phyloP scores from a whole-genome alignment of 208 protist species.

The Cochliopodium minus region DNA sequence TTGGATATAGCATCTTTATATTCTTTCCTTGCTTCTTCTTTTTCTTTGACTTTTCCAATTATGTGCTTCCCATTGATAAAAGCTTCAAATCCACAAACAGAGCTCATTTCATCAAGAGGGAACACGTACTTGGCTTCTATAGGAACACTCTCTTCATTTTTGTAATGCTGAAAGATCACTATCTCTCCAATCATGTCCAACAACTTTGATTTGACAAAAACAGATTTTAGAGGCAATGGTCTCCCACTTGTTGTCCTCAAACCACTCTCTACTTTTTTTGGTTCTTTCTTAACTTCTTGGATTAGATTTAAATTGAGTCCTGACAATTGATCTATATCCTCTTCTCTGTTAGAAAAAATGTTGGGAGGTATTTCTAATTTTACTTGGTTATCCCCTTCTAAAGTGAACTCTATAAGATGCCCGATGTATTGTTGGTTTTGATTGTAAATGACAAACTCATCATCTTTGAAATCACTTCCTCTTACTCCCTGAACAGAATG shows the following conservation, averaged over 20 bases:
- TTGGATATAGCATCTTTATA: conserved; percentile 22
- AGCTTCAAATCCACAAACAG: conserved; percentile 26
- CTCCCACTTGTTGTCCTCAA: not conserved
- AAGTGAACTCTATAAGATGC: conserved; percentile 24
- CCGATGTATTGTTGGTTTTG: conserved; percentile 21
- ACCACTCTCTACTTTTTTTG: too few relatives aligned
- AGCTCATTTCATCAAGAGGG: conserved; percentile 15
- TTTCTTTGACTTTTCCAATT: conserved; percentile 32
- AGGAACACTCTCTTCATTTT: conserved; percentile 12
- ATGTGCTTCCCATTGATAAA: conserved; percentile 34
- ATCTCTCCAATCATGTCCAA: conserved; percentile 14
- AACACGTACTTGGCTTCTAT: conserved; percentile 35
- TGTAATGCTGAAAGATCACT: conserved; percentile 17
- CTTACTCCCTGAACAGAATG: too few relatives aligned
- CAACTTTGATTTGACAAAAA: not conserved
- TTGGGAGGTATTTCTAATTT: too few relatives aligned
- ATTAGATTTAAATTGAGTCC: too few relatives aligned
- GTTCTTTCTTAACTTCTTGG: too few relatives aligned
- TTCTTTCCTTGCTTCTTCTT: conserved; percentile 25
- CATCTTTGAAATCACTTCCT: conserved; percentile 20
- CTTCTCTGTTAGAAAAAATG: too few relatives aligned
- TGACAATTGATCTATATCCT: too few relatives aligned
- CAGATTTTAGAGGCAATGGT: not conserved
- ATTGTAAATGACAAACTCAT: conserved; percentile 36
- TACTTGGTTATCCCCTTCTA: too few relatives aligned